Evolutionary conservation across 139 green algal genomes (phyloP).

Genomic region (Picochlorum costavermella): DNA sequence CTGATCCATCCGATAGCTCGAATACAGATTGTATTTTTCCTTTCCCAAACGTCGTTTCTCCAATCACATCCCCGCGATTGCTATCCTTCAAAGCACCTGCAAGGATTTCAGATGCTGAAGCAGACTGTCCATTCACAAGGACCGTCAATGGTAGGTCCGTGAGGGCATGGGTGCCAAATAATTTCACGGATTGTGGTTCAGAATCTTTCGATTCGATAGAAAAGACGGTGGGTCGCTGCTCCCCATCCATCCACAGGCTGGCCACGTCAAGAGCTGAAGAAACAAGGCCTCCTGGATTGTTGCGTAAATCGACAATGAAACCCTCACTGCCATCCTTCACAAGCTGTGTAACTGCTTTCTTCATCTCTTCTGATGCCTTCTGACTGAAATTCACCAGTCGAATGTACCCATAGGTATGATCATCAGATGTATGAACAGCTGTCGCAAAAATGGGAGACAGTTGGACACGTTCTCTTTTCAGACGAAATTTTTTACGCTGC

Average conservation of each 20-base stretch:
- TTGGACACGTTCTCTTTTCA: slow-evolving; percentile 62
- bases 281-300: slow-evolving; percentile 89
- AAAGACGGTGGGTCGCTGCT: neutral
- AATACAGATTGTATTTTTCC: slow-evolving; percentile 71
- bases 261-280: slow-evolving; percentile 58
- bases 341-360: slow-evolving; percentile 58
- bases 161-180: slow-evolving; percentile 19
- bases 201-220: neutral
- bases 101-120: slow-evolving; percentile 82
- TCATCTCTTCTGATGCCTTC: slow-evolving; percentile 65
- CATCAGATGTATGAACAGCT: slow-evolving; percentile 21
- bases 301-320: slow-evolving; percentile 90
- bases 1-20: slow-evolving; percentile 74
- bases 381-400: slow-evolving; percentile 74
- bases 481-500: slow-evolving; percentile 6
- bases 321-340: slow-evolving; percentile 50
- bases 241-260: slow-evolving; percentile 49
- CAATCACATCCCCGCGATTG: slow-evolving; percentile 53
- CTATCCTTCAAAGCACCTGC: slow-evolving; percentile 79
- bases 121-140: slow-evolving; percentile 71
- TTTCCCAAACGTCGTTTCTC: slow-evolving; percentile 86
- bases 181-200: slow-evolving; percentile 11
- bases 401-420: slow-evolving; percentile 62
- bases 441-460: slow-evolving; percentile 71
- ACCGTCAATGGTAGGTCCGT: slow-evolving; percentile 65